Percentiles rank a stretch among this genome's conserved stretches.
Conservation (phyloP, 2,329 filamentous ascomycete species). For the Chaetomiaceae sp. region DNA sequence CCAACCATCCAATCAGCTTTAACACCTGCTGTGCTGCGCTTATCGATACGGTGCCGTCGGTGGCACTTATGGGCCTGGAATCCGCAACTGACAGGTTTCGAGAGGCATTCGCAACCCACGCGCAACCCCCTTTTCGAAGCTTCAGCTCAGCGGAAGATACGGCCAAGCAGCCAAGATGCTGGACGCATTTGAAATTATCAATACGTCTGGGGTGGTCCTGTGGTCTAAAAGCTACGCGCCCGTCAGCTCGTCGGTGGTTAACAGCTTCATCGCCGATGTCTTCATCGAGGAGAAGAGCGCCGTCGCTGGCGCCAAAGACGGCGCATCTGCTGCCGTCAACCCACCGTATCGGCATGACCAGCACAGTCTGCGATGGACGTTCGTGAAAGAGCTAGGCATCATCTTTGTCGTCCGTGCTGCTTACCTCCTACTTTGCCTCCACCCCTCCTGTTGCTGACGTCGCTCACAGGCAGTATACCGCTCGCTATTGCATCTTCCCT, state of each 20-base stretch:
- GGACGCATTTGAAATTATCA: slow-evolving; percentile 94
- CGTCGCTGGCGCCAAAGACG: slow-evolving; percentile 53
- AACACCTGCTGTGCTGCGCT: too few species aligned
- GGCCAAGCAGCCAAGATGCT: slow-evolving; percentile 56
- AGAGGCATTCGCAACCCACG: too few species aligned
- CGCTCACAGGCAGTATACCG: slow-evolving; percentile 79
- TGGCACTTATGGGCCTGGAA: neutral
- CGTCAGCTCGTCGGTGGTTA: slow-evolving; percentile 77
- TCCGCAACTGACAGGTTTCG: neutral
- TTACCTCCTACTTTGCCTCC: slow-evolving; percentile 3
- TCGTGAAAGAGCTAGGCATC: slow-evolving; percentile 83
- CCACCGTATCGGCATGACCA: slow-evolving; percentile 83
- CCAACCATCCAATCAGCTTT: slow-evolving; percentile 13
- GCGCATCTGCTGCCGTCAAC: slow-evolving; percentile 54
- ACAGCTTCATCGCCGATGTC: slow-evolving; percentile 90
- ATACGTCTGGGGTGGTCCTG: slow-evolving; percentile 90
- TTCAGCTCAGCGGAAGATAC: too few species aligned
- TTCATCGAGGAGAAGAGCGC: slow-evolving; percentile 91
- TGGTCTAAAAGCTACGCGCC: slow-evolving; percentile 86
- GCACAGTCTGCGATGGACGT: slow-evolving; percentile 91
- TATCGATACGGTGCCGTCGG: too few species aligned
- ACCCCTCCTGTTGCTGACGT: neutral
- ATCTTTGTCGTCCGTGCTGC: slow-evolving; percentile 75
- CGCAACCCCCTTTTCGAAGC: too few species aligned
- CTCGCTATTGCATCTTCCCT: slow-evolving; percentile 87